These are phyloP conservation scores for Physcomitrellopsis africana DNA, from an alignment of 225 moss, liverwort and hornwort genomes.

Conservation along the genomic window DNA sequence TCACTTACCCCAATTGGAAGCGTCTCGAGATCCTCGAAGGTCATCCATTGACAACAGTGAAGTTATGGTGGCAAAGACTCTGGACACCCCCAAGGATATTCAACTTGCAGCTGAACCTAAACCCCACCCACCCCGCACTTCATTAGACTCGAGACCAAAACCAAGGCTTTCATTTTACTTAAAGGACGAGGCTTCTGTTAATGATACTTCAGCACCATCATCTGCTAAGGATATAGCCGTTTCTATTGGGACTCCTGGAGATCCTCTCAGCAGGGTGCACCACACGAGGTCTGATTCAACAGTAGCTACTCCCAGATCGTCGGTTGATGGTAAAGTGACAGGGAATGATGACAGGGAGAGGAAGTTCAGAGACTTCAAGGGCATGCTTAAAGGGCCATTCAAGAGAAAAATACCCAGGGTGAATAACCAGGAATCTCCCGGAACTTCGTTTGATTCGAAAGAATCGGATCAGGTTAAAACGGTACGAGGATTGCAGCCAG, in stretches of 20 bases:
- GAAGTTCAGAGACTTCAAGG: slow-evolving; percentile 41
- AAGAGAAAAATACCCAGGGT: slow-evolving; percentile 33
- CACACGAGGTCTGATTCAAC: slow-evolving; percentile 35
- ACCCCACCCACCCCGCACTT: slow-evolving; percentile 35
- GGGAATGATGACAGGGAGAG: slow-evolving; percentile 39
- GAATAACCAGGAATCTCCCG: slow-evolving; percentile 38
- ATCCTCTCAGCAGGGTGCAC: slow-evolving; percentile 28
- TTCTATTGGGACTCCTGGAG: slow-evolving; percentile 33
- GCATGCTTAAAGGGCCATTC: slow-evolving; percentile 46
- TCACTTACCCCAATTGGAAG: slow-evolving; percentile 25
- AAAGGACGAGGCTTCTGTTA: slow-evolving; percentile 30
- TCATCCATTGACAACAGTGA: slow-evolving; percentile 54
- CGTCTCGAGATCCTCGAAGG: slow-evolving; percentile 39
- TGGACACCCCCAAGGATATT: slow-evolving; percentile 19
- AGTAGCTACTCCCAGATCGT: slow-evolving; percentile 24
- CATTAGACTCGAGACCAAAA: slow-evolving; percentile 46
- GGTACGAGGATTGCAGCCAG: slow-evolving; percentile 13
- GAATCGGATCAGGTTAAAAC: slow-evolving; percentile 24
- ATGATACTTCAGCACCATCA: slow-evolving; percentile 23
- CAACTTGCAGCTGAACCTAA: slow-evolving; percentile 27
- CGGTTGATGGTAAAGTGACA: slow-evolving; percentile 38
- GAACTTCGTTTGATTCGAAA: slow-evolving; percentile 40
- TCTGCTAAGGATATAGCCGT: slow-evolving; percentile 16
- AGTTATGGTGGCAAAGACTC: slow-evolving; percentile 39
- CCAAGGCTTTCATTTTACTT: slow-evolving; percentile 46